Base-by-base conservation (phyloP, 768 basidiomycete species). In the Rhizopogon vesiculosus region DNA sequence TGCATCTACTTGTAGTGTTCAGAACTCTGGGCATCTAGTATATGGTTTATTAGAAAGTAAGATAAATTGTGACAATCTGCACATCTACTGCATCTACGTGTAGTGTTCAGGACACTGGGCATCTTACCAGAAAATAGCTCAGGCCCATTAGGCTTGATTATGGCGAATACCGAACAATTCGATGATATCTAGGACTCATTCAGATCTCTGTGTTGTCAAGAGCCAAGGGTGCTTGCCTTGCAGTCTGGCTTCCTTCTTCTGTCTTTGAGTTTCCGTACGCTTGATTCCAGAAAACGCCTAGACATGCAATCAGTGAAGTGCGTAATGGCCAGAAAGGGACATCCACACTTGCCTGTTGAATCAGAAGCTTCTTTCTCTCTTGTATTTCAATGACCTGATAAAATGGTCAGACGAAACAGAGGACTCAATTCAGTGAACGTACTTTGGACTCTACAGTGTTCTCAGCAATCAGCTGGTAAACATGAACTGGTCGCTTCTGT, bases 381-480 rank as follows among this genome's bases (percentile, higher is more conserved):
- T 95, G 93, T 57, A 94, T 95, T 25, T 90, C 91, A 43, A 95
- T 76, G 42, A 89, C 84, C 83, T 81, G 38, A 55, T 41, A 15
- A 42, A n/a, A 42, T 38, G 31, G 18, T 54, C 41, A n/a, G 25
- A 31, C 8, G 56, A 22, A 19, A 42, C 25, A 13, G 31, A 44
- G 38, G 5, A 9, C 19, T 22, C 46, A 43, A 46, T 51, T 28
- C 3, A 31, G 12, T n/a, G 13, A n/a, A 57, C 60, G 7, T 61
- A 85, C 92, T 70, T 90, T 93, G 12, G 89, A 80, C 69, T 95
- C 93, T 1, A 94, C 86, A 0, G 93, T 95, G 62, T 93, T 79
- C 62, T 93, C 92, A 0, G 93, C 91, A 53, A 95, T 92, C 46
- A 95, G 73, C 62, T 94, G 93, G 64, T 93, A 94, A 18, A 94